Evolutionary conservation across 1,139 yeast genomes (phyloP), one percentile per base, ranked within the genome.

Genomic region (Blastobotrys raffinosifermentans): DNA sequence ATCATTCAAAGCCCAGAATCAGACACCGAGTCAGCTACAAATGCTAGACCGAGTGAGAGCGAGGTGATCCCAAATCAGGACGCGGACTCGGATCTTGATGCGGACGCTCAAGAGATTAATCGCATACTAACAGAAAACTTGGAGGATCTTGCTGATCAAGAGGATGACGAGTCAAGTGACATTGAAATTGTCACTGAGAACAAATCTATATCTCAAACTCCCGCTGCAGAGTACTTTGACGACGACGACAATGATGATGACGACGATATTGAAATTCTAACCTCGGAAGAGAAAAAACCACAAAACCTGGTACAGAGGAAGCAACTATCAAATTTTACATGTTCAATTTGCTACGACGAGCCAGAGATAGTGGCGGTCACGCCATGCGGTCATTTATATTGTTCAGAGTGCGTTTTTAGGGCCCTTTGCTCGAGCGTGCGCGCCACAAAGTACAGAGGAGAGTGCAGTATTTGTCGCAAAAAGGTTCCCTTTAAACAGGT

Each of bases 331-430:
- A 32, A 37, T 16, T 43, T 49, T 32, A 45, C 39, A 17, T 61
- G 66, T 40, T 59, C 63, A 4, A 57, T 61, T 25, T 61, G 66
- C 34, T 45, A 61, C 20, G 64, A 58, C 11, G 34, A 45, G 11
- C 64, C 66, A 2, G 58, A 60, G 9, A 46, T 38, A n/a, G 41
- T 57, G 4, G 60, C 58, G 5, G 62, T 57, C 4, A 58, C 62
- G 1, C 56, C 56, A 9, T 61, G 66, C 43, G 66, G 66, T 14
- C 66, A 61, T 40, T 35, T 56, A 31, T 61, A 62, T 44, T 61
- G 66, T 44, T 46, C 50, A 31, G 61, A 60, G 26, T 61, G 66
- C 38, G 54, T 60, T 2, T 58, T 57, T 25, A 46, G 53, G 26
- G 65, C 66, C 4, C 50, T 62, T 16, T 48, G 57, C 11, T 51